Evolutionary conservation across 2,329 filamentous ascomycete genomes (phyloP).

Genomic region (Calonectria henricotiae): DNA sequence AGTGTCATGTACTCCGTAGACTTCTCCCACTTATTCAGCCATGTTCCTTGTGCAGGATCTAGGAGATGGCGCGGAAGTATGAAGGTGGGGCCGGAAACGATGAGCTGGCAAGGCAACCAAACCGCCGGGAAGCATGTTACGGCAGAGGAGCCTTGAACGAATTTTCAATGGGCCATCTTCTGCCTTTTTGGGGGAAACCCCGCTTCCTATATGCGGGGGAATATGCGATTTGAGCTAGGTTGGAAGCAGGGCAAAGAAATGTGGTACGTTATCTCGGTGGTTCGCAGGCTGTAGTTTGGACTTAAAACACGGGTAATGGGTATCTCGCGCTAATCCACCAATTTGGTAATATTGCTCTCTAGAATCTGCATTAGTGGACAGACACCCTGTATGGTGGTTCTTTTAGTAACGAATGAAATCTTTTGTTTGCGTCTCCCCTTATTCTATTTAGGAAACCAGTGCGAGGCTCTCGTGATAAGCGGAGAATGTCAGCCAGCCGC

Average conservation of each 20-base stretch:
- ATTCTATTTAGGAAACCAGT: background rate
- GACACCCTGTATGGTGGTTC: too few relatives aligned
- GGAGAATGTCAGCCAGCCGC: background rate
- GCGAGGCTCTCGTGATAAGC: background rate
- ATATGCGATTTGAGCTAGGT: background rate
- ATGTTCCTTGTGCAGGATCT: background rate
- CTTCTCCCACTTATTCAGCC: background rate
- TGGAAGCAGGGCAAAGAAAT: background rate
- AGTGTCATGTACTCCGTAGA: too few relatives aligned
- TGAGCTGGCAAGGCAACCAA: slow-evolving; percentile 31
- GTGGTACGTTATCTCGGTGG: background rate
- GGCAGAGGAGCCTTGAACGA: background rate
- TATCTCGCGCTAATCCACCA: background rate
- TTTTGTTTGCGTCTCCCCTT: background rate
- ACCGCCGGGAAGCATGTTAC: background rate
- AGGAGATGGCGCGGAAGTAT: background rate
- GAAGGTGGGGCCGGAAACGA: background rate
- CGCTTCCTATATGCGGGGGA: background rate
- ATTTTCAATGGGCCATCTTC: background rate
- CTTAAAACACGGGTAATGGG: background rate
- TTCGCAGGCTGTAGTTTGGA: background rate
- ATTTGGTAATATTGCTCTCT: too few relatives aligned
- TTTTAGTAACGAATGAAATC: too few relatives aligned
- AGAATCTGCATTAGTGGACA: background rate
- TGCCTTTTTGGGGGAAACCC: too few relatives aligned